Base-by-base conservation (phyloP, 192 early-diverging fungal genomes). In the Allomyces macrogynus region DNA sequence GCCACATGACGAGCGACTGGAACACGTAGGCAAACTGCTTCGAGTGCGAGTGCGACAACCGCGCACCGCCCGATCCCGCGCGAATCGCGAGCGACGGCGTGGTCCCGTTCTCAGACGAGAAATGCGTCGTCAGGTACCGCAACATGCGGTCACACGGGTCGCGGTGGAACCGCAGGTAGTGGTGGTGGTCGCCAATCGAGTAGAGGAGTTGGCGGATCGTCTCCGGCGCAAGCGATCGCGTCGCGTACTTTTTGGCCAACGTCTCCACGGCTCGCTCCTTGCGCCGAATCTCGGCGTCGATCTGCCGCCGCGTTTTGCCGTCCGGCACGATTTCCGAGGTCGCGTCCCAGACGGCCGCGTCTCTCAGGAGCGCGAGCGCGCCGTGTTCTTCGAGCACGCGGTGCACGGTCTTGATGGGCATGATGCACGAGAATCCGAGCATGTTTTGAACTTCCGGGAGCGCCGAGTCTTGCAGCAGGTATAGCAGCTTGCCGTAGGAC, bases 171-270 rank as follows among this genome's bases (percentile, higher is more conserved):
- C 92, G 75, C 72, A 99, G 74, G 75, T 90, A 99, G 32, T 88
- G 84, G 74, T 97, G 89, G 73, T 99, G 97, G 69, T 99, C 96
- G 63, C 96, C 96, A 70, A 99, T 96, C 63, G 87, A 90, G 73
- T 99, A 95, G 22, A 99, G 77, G 67, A 92, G 94, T 64, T 83
- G 83, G 40, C 77, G 75, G 66, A 99, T 88, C 54, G 77, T 80
- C 32, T 91, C 89, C 0, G 73, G 70, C 5, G 80, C 68, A 42
- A 89, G 74, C 9, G 78, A 72, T 23, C 62, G 24, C 24, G 70
- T 76, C 8, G 84, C 84, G 66, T 94, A 96, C 54, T 89, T 87
- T 54, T 81, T 77, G 67, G 87, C 87, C 65, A 99, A 75, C 18
- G 73, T 64, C 71, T 97, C 93, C 65, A 99, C 89, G 2, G 93